phyloP scores from a whole-genome alignment of 768 basidiomycete genomes.

The Lentinula detonsa region DNA sequence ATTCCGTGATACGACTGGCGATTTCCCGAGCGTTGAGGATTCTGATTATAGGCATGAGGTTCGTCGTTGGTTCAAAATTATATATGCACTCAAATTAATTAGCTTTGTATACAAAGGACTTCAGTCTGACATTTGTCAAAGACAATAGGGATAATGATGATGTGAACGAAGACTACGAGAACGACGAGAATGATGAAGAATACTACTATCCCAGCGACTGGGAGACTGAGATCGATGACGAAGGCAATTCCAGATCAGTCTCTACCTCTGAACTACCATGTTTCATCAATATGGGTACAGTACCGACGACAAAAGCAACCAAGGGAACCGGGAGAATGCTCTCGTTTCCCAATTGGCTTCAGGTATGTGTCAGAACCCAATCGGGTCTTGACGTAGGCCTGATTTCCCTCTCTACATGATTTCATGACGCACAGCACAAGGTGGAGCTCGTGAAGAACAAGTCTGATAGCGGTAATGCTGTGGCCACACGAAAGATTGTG shows the following conservation, averaged over 20 bases:
- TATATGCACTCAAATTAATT: neutral
- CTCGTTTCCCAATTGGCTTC: conserved; percentile 5
- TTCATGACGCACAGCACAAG: neutral
- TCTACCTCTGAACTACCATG: neutral
- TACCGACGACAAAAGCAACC: neutral
- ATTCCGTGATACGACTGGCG: conserved; percentile 27
- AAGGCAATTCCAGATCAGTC: neutral
- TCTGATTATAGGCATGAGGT: conserved; percentile 16
- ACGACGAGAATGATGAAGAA: neutral
- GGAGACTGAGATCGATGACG: neutral
- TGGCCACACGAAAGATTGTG: neutral
- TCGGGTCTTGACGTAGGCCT: neutral
- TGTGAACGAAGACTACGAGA: neutral
- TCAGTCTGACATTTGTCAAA: neutral
- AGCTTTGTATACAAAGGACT: neutral
- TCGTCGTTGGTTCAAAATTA: neutral
- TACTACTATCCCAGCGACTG: conserved; percentile 4
- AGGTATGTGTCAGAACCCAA: neutral
- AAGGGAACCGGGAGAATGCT: conserved; percentile 4
- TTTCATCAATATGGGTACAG: neutral
- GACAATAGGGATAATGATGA: neutral
- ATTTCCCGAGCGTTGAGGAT: conserved; percentile 66
- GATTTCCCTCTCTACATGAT: neutral
- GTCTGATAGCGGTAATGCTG: neutral
- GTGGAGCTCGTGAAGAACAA: neutral